These are phyloP conservation scores for Pleurotus ostreatus DNA, from an alignment of 768 basidiomycete species.

Conservation along the genomic window DNA sequence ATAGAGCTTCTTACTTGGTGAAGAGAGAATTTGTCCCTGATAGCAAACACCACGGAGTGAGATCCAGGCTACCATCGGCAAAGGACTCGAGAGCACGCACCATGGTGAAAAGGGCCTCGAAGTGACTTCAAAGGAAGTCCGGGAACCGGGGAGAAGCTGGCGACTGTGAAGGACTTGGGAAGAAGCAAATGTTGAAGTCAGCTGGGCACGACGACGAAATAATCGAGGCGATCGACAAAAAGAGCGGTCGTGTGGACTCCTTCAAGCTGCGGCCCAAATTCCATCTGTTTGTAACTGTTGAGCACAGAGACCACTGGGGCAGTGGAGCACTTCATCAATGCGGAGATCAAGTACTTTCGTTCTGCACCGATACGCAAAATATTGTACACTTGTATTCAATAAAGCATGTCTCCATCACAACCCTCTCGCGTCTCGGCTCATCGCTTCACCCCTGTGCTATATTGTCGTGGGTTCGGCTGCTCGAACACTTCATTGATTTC, in stretches of 20 bases:
- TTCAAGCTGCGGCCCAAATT: background rate
- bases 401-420: background rate
- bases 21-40: slow-evolving; percentile 81
- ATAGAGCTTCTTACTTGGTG: slow-evolving; percentile 55
- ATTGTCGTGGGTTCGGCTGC: slow-evolving; percentile 36
- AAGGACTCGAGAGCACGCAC: slow-evolving; percentile 19
- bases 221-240: slow-evolving; percentile 9
- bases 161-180: slow-evolving; percentile 8
- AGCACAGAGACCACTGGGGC: background rate
- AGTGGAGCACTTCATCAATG: background rate
- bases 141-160: slow-evolving; percentile 1
- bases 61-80: background rate
- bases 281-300: slow-evolving; percentile 8
- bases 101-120: slow-evolving; percentile 19
- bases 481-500: slow-evolving; percentile 59
- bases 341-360: too few relatives aligned
- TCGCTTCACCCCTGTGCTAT: slow-evolving; percentile 21
- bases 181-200: slow-evolving; percentile 7
- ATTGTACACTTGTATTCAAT: too few relatives aligned
- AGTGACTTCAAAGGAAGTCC: background rate
- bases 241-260: slow-evolving; percentile 33
- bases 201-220: slow-evolving; percentile 13
- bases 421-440: background rate
- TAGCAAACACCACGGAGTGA: slow-evolving; percentile 7
- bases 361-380: too few relatives aligned